A percentile compares a stretch with the other conserved stretches of the same genome.
Evolutionary conservation across 1,139 yeast species (phyloP).

Genomic region (Suhomyces panamericanus): DNA sequence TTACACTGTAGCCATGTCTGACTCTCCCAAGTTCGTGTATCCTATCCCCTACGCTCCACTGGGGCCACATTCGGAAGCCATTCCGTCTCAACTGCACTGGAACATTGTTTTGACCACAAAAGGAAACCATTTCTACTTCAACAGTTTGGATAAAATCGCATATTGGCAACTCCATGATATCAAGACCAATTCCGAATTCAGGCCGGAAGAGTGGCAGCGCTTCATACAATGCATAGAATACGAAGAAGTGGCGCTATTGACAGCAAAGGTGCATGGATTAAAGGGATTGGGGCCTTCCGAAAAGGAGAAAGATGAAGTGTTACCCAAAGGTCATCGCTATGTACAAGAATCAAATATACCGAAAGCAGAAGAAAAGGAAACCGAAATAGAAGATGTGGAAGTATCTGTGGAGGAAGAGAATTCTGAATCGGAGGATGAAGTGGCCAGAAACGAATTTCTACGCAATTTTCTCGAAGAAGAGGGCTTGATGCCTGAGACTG

Average conservation of each 20-base stretch:
- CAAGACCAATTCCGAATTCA: constrained; percentile 12
- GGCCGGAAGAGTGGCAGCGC: constrained; percentile 18
- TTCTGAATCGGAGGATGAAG: constrained; percentile 5
- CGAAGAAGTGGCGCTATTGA: constrained; percentile 33
- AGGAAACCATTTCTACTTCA: constrained; percentile 36
- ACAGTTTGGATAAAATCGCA: constrained; percentile 20
- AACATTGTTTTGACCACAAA: constrained; percentile 30
- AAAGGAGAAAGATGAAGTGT: background rate
- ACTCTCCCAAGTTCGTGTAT: constrained; percentile 20
- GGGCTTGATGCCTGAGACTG: background rate
- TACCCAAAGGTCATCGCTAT: background rate
- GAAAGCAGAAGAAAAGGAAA: constrained; percentile 1
- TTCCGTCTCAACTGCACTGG: constrained; percentile 21
- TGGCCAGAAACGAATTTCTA: constrained; percentile 1
- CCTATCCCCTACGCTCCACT: constrained; percentile 19
- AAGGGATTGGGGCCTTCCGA: constrained; percentile 7
- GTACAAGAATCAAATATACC: background rate
- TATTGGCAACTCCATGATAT: constrained; percentile 40
- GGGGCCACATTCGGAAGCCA: background rate
- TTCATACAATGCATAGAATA: constrained; percentile 26
- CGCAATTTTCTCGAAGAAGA: background rate
- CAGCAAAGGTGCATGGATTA: constrained; percentile 36
- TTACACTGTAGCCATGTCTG: constrained; percentile 3
- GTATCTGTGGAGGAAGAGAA: constrained; percentile 9
- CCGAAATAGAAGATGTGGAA: constrained; percentile 3